These are phyloP conservation scores for Achaetomiella virescens DNA, from an alignment of 495 filamentous ascomycete genomes.

Conservation along the genomic window DNA sequence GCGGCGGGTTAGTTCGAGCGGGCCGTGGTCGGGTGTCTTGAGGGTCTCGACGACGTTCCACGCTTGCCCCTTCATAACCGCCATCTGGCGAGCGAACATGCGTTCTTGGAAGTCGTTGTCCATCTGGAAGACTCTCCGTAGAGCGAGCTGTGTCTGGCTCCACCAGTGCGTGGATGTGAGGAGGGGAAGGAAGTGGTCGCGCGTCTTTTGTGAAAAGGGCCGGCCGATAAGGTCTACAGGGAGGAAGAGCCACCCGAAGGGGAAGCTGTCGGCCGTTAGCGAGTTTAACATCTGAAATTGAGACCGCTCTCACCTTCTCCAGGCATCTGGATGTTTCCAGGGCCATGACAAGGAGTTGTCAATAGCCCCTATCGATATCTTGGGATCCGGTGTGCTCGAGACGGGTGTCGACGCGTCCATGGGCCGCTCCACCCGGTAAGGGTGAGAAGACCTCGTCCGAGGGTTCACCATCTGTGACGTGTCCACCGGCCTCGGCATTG, in stretches of 20 bases:
- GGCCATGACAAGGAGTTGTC: slow-evolving; percentile 98
- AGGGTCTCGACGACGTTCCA: slow-evolving; percentile 99
- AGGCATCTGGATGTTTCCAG: slow-evolving; percentile 97
- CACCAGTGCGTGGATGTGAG: slow-evolving; percentile 94
- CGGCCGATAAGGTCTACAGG: slow-evolving; percentile 94
- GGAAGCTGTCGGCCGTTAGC: slow-evolving; percentile 56
- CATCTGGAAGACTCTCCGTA: slow-evolving; percentile 78
- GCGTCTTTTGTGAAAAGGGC: slow-evolving; percentile 87
- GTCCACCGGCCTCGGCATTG: slow-evolving; percentile 55
- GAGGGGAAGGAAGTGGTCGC: slow-evolving; percentile 88
- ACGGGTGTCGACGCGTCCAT: slow-evolving; percentile 71
- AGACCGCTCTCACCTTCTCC: slow-evolving; percentile 42
- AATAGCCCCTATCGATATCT: slow-evolving; percentile 81
- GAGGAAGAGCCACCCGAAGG: slow-evolving; percentile 97
- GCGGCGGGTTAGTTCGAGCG: slow-evolving; percentile 83
- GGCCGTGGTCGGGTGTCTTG: slow-evolving; percentile 86
- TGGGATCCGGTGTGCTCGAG: slow-evolving; percentile 51
- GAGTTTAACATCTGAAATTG: background rate
- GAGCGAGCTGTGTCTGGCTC: slow-evolving; percentile 82
- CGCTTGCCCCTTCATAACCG: slow-evolving; percentile 97
- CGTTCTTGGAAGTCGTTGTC: slow-evolving; percentile 95
- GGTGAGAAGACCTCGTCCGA: slow-evolving; percentile 47
- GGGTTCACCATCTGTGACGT: slow-evolving; percentile 40
- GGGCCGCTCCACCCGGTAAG: slow-evolving; percentile 72
- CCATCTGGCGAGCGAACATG: slow-evolving; percentile 95